Base-by-base conservation (phyloP, 805 yeast genomes). In the Clavispora fructus region DNA sequence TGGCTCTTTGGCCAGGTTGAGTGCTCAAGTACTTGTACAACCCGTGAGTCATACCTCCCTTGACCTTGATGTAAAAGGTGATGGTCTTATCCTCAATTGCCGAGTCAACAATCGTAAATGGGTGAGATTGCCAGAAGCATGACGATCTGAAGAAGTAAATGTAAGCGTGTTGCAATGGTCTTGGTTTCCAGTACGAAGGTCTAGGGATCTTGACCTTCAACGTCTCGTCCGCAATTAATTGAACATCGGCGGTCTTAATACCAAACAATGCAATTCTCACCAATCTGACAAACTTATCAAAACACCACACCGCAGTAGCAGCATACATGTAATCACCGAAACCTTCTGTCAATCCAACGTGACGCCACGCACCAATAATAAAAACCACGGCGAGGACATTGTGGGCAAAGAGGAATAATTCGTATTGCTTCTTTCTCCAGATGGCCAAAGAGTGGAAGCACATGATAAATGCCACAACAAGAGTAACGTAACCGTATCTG, bases 51-150 rank as follows among this genome's bases (percentile, higher is more conserved):
- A 80, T 61, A 47, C 88, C 89, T n/a, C 71, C 71, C 59, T 80
- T 79, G 16, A 73, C 74, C 56, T 76, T 79, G 55, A 78, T 70
- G 52, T 67, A 73, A 41, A 78, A 63, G 1, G 68, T 63, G 9
- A 79, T 57, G 47, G 73, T 62, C 49, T 68, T 71, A 14, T 69
- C 64, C 11, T 66, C 65, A 39, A 67, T 62, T 1, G 64, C 61
- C 4, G 77, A 64, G 42, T 73, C 73, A 14, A 78, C 65, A 7
- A 78, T 62, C 1, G 91, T 82, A 64, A 87, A 85, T 4, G 92
- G 92, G 60, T 85, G 90, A 5, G 85, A 78, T 60, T 85, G 88
- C 82, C 83, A 83, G 60, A 83, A 80, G 33, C 73, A 63, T 3
- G 64, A 58, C 16, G 75, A 70, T 39, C 77, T 66, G 47, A 82